Evolutionary conservation across 768 basidiomycete genomes (phyloP), one percentile per base, ranked within the genome.

Genomic region (Lactarius psammicola): DNA sequence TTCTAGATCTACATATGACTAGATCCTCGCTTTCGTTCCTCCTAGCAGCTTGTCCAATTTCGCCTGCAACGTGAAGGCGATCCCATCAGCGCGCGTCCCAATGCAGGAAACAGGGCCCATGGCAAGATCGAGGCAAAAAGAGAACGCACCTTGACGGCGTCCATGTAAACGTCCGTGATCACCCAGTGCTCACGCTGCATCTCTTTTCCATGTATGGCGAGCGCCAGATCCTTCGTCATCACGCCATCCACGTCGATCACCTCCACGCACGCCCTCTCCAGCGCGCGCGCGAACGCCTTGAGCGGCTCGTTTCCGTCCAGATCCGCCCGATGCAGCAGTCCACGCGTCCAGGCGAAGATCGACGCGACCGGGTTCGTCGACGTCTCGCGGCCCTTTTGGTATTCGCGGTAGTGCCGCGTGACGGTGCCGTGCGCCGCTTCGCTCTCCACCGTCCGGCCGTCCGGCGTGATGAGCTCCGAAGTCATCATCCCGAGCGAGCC

Each of bases 401-500:
- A 89, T 78, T 98, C 96, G 63, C 96, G 89, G 78, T 95, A 99
- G 80, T 98, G 96, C 44, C 96, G 88, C 2, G 95, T 97, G 64
- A 97, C 94, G 20, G 94, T 95, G 30, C 88, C 96, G 75, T 99
- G 96, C 13, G 96, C 96, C 56, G 97, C 97, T 78, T 99, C 97
- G 70, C 89, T 87, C 78, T 99, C 97, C 75, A 98, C 87, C 60
- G 92, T 84, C 74, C 87, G 80, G 30, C 97, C 97, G 73, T 97
- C 95, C 38, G 97, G 96, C 2, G 96, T 97, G 75, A 97, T 86
- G 63, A 97, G 83, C 75, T 98, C 95, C 49, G 86, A 88, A 23
- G 94, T 97, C 97, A 99, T 99, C 94, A 99, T 96, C 28, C 97
- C 97, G 54, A 99, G 80, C 55, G 85, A 87, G 64, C 97, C 97